phyloP scores from a whole-genome alignment of 768 basidiomycete genomes.

The Lactifluus subvellereus region DNA sequence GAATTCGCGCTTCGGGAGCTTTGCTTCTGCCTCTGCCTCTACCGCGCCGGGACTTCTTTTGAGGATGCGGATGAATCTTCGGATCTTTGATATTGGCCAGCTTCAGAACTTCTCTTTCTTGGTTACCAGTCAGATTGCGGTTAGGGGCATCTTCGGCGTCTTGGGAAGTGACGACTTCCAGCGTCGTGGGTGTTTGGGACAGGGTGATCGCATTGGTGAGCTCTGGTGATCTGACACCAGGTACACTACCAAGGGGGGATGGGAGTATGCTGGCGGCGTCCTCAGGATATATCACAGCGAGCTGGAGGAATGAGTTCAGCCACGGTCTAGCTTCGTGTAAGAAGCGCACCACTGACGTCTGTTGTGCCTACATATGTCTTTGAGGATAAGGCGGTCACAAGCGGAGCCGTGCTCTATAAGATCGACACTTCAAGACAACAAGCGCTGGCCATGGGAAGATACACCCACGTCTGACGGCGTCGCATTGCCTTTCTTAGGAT shows the following conservation, averaged over 20 bases:
- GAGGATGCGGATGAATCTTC: background rate
- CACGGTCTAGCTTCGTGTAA: background rate
- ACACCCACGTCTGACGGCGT: conserved; percentile 2
- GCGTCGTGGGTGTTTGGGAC: background rate
- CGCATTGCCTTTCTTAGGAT: background rate
- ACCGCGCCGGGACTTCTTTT: background rate
- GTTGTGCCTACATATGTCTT: conserved; percentile 7
- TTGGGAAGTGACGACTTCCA: background rate
- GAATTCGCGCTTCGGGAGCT: background rate
- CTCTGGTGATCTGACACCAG: background rate
- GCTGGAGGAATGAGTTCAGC: conserved; percentile 5
- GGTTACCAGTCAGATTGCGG: background rate
- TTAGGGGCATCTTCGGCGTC: background rate
- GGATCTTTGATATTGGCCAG: background rate
- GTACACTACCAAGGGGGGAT: background rate
- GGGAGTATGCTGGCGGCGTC: background rate
- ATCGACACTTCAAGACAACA: background rate
- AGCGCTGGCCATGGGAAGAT: background rate
- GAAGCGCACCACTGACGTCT: conserved; percentile 8
- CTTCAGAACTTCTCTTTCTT: background rate
- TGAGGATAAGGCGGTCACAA: background rate
- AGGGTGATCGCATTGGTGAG: background rate
- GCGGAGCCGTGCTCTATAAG: background rate
- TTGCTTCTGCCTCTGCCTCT: conserved; percentile 7
- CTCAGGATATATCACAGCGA: background rate